phyloP scores from a whole-genome alignment of 1,284 basidiomycete genomes.

The Sparassis latifolia region DNA sequence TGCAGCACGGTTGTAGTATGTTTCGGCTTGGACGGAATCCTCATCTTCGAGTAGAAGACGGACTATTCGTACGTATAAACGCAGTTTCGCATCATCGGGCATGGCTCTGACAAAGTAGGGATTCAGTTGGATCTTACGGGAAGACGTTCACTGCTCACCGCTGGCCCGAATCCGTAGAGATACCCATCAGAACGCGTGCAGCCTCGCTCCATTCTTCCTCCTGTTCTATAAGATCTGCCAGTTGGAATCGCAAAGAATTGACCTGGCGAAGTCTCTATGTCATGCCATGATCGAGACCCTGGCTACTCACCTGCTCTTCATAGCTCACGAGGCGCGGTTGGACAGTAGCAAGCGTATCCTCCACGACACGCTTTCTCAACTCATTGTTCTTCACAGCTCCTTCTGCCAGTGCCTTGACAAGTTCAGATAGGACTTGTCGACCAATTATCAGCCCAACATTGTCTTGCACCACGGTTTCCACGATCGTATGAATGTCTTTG shows the following conservation, averaged over 20 bases:
- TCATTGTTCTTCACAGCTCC: constrained; percentile 49
- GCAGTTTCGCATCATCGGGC: constrained; percentile 82
- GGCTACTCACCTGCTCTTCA: constrained; percentile 83
- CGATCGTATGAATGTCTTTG: constrained; percentile 55
- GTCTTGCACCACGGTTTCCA: constrained; percentile 75
- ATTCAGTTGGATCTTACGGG: background rate
- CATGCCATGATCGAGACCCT: constrained; percentile 3
- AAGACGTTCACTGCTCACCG: constrained; percentile 42
- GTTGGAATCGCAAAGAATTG: constrained; percentile 77
- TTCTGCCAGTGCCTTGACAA: constrained; percentile 60
- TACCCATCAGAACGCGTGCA: constrained; percentile 85
- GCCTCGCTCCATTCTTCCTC: constrained; percentile 94
- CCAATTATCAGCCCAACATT: constrained; percentile 77
- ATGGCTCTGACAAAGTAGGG: constrained; percentile 41
- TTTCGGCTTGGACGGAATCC: constrained; percentile 90
- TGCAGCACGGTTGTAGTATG: constrained; percentile 94
- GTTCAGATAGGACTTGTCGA: constrained; percentile 77
- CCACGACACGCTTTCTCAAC: constrained; percentile 60
- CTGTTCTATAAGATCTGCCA: constrained; percentile 82
- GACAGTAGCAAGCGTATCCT: constrained; percentile 65
- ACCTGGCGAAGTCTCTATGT: constrained; percentile 43
- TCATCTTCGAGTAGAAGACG: constrained; percentile 94
- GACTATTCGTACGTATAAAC: constrained; percentile 90
- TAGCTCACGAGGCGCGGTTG: constrained; percentile 81
- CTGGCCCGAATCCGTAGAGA: constrained; percentile 88